A percentile compares a stretch with the other conserved stretches of the same genome.
Conservation (phyloP, 257 asterid species). For the Marsdenia floribunda region DNA sequence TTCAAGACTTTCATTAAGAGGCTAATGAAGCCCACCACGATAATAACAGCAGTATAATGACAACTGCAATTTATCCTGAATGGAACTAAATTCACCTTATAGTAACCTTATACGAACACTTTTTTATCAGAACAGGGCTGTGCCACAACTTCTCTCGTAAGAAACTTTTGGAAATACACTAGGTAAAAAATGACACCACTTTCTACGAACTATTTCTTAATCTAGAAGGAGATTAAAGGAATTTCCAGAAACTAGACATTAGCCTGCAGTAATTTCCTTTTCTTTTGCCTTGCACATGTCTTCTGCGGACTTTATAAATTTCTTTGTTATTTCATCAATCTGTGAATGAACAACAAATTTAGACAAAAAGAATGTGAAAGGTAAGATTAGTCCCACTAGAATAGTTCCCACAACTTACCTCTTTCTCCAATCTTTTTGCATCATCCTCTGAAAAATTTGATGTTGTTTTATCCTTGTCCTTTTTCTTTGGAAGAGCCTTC, state of each 20-base stretch:
- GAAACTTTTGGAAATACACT: neutral
- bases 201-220: neutral
- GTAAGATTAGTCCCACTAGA: neutral
- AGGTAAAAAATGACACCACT: neutral
- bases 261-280: constrained; percentile 68
- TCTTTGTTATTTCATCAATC: constrained; percentile 88
- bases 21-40: neutral
- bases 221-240: neutral
- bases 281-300: constrained; percentile 96
- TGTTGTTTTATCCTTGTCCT: constrained; percentile 62
- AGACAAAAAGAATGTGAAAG: constrained; percentile 7
- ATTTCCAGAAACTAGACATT: constrained; percentile 14
- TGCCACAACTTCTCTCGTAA: neutral
- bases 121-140: neutral
- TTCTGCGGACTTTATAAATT: constrained; percentile 83
- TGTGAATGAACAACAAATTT: constrained; percentile 20
- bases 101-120: neutral
- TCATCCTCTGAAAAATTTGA: constrained; percentile 72
- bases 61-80: neutral
- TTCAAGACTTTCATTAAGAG: neutral
- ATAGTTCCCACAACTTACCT: constrained; percentile 39
- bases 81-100: neutral
- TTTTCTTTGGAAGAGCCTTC: constrained; percentile 70
- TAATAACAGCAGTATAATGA: neutral
- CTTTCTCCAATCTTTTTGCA: constrained; percentile 84